Evolutionary conservation across 2,329 filamentous ascomycete genomes (phyloP).

Genomic region (Fusarium sp.): DNA sequence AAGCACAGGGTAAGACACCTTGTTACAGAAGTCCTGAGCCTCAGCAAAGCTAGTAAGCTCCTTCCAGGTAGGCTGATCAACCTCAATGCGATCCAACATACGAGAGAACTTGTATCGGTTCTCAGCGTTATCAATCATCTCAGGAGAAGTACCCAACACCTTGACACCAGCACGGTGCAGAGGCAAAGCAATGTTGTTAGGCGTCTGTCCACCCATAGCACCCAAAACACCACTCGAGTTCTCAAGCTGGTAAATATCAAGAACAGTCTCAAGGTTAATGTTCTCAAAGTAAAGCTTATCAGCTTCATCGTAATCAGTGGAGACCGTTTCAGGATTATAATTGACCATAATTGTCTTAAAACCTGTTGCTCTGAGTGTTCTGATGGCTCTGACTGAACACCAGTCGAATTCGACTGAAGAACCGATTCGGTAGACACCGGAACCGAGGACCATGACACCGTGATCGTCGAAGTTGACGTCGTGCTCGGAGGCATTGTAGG

Average conservation of each 20-base stretch:
- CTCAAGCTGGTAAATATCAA: conserved; percentile 95
- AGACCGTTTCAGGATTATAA: conserved; percentile 90
- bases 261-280: conserved; percentile 87
- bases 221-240: conserved; percentile 85
- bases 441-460: conserved; percentile 95
- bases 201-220: conserved; percentile 96
- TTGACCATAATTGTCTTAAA: conserved; percentile 98
- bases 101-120: conserved; percentile 99
- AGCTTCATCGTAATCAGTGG: conserved; percentile 93
- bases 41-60: conserved; percentile 95
- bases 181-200: conserved; percentile 95
- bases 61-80: conserved; percentile 98
- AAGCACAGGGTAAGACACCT: conserved; percentile 91
- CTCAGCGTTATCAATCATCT: conserved; percentile 98
- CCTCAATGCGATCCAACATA: conserved; percentile 93
- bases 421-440: conserved; percentile 95
- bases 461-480: conserved; percentile 88
- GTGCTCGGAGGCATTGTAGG: conserved; percentile 90
- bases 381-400: conserved; percentile 95
- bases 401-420: conserved; percentile 99
- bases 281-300: conserved; percentile 97
- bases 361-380: conserved; percentile 84
- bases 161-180: conserved; percentile 90
- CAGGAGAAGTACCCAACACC: conserved; percentile 92
- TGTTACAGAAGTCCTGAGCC: conserved; percentile 85